These are phyloP conservation scores for Thecaphora frezii DNA, from an alignment of 1,284 basidiomycete genomes.

Conservation along the genomic window DNA sequence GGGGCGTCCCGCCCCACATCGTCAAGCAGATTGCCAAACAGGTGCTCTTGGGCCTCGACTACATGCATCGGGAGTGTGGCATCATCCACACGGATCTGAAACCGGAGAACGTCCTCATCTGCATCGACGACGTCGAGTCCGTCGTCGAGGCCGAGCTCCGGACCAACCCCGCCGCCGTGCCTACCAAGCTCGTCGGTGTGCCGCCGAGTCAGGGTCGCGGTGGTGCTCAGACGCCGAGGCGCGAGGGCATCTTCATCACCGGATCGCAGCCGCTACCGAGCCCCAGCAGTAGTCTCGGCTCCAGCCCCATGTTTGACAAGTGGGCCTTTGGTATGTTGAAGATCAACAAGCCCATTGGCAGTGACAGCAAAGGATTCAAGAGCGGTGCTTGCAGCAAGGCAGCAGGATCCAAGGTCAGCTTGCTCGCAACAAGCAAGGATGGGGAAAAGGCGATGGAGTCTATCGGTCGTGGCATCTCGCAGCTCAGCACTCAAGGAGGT, in stretches of 20 bases:
- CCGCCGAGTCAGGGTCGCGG: constrained; percentile 91
- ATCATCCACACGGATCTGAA: constrained; percentile 85
- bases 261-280: constrained; percentile 86
- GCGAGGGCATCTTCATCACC: constrained; percentile 85
- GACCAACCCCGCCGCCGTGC: constrained; percentile 66
- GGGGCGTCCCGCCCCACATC: constrained; percentile 89
- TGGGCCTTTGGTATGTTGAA: constrained; percentile 88
- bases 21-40: constrained; percentile 98
- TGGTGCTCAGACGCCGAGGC: constrained; percentile 93
- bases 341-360: constrained; percentile 54
- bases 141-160: constrained; percentile 86
- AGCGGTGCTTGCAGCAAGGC: constrained; percentile 39
- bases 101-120: constrained; percentile 95
- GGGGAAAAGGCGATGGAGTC: constrained; percentile 64
- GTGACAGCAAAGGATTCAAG: constrained; percentile 39
- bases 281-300: constrained; percentile 73
- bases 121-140: constrained; percentile 93
- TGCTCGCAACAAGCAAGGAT: constrained; percentile 29
- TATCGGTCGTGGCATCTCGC: constrained; percentile 66
- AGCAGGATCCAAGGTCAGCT: constrained; percentile 34
- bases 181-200: constrained; percentile 83
- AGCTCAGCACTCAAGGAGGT: constrained; percentile 68
- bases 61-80: constrained; percentile 94
- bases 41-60: constrained; percentile 89
- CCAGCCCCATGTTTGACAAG: constrained; percentile 81